phyloP scores from a whole-genome alignment of 164 flowering plant genomes.

The Buxus sempervirens region DNA sequence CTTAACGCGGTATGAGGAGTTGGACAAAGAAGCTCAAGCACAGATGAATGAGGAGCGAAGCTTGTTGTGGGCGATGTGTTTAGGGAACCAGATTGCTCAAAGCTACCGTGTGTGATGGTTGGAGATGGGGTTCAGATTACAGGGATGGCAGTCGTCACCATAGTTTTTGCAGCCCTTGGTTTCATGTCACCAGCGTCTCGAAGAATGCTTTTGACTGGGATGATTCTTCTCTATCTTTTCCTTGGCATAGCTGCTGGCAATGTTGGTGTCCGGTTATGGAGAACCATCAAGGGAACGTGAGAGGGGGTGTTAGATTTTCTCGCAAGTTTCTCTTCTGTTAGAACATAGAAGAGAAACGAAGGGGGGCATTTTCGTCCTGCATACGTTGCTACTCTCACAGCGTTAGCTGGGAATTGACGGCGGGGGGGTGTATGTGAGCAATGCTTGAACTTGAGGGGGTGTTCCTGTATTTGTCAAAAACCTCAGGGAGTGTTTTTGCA shows the following conservation, averaged over 20 bases:
- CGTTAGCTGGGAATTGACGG: too few relatives aligned
- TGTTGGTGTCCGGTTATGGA: slow-evolving; percentile 37
- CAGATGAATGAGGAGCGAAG: slow-evolving; percentile 79
- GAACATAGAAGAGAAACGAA: too few relatives aligned
- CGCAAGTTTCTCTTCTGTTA: slow-evolving; percentile 42
- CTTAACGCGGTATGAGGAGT: slow-evolving; percentile 46
- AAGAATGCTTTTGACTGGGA: slow-evolving; percentile 38
- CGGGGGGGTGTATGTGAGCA: too few relatives aligned
- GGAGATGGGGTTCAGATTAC: slow-evolving; percentile 39
- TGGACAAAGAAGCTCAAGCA: slow-evolving; percentile 68
- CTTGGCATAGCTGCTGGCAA: slow-evolving; percentile 39
- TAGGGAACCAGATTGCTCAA: slow-evolving; percentile 35
- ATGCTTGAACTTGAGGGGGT: too few relatives aligned
- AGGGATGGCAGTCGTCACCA: slow-evolving; percentile 40
- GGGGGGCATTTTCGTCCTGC: too few relatives aligned
- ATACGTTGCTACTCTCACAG: too few relatives aligned
- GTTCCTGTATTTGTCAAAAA: too few relatives aligned
- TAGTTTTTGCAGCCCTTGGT: slow-evolving; percentile 39
- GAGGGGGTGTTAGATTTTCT: slow-evolving; percentile 38
- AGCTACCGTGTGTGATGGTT: slow-evolving; percentile 37
- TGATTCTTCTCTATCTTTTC: slow-evolving; percentile 36
- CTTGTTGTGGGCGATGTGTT: slow-evolving; percentile 71
- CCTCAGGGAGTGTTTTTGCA: too few relatives aligned
- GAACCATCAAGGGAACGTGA: slow-evolving; percentile 31
- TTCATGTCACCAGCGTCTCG: slow-evolving; percentile 48